A percentile compares a stretch with the other conserved stretches of the same genome.
phyloP scores from a whole-genome alignment of 2,329 filamentous ascomycete genomes.

The Fusarium nelsonii region DNA sequence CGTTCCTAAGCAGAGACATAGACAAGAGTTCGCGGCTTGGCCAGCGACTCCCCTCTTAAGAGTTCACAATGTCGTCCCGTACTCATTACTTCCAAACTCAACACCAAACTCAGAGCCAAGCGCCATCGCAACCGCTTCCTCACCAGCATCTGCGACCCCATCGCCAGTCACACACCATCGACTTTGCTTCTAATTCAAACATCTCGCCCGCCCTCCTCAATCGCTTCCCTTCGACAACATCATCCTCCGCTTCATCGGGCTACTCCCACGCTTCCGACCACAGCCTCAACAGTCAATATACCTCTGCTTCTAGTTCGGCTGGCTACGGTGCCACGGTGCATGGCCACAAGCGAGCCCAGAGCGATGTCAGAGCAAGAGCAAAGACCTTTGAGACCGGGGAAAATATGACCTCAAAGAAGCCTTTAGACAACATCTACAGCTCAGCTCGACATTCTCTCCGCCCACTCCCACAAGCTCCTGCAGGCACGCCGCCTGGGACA shows the following conservation, averaged over 20 bases:
- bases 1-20: slow-evolving; percentile 33
- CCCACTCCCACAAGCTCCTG: slow-evolving; percentile 76
- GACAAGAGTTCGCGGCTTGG: slow-evolving; percentile 38
- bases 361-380: slow-evolving; percentile 73
- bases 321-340: slow-evolving; percentile 59
- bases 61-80: slow-evolving; percentile 66
- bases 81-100: slow-evolving; percentile 59
- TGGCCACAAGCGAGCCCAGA: slow-evolving; percentile 80
- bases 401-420: slow-evolving; percentile 58
- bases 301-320: slow-evolving; percentile 71
- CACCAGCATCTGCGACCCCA: slow-evolving; percentile 52
- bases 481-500: slow-evolving; percentile 56
- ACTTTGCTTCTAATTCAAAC: slow-evolving; percentile 59
- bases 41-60: slow-evolving; percentile 37
- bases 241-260: slow-evolving; percentile 77
- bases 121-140: slow-evolving; percentile 32
- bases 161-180: slow-evolving; percentile 66
- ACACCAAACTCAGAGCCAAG: slow-evolving; percentile 35
- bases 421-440: slow-evolving; percentile 75
- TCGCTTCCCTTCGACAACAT: slow-evolving; percentile 76
- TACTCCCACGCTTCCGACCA: slow-evolving; percentile 72
- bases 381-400: slow-evolving; percentile 60
- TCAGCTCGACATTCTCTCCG: slow-evolving; percentile 82
- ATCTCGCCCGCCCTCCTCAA: slow-evolving; percentile 56
- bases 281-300: slow-evolving; percentile 72